Percentiles rank a stretch among this genome's conserved stretches.
Evolutionary conservation across 1,284 basidiomycete genomes (phyloP).

Genomic region (Cerioporus squamosus): DNA sequence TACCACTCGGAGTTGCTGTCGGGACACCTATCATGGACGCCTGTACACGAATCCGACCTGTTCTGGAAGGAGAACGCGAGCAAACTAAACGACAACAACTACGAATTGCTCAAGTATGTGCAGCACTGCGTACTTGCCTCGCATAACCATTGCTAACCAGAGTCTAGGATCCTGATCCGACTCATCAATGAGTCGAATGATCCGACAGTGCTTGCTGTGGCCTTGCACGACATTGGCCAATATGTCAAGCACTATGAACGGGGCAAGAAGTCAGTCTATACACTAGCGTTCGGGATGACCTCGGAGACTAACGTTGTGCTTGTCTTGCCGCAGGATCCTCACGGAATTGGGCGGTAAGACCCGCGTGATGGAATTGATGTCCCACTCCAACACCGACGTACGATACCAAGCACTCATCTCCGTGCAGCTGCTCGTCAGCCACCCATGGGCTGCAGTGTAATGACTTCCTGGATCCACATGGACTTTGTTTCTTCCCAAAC

Average conservation of each 20-base stretch:
- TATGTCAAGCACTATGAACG: constrained; percentile 91
- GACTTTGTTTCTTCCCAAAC: constrained; percentile 4
- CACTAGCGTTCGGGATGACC: neutral
- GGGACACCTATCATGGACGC: constrained; percentile 93
- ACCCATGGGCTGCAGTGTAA: constrained; percentile 63
- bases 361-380: constrained; percentile 94
- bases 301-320: neutral
- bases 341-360: constrained; percentile 88
- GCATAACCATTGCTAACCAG: too few species aligned
- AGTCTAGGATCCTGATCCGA: constrained; percentile 67
- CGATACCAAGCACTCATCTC: constrained; percentile 90
- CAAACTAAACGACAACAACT: constrained; percentile 82
- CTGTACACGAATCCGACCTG: constrained; percentile 93
- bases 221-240: constrained; percentile 91
- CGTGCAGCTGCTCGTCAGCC: constrained; percentile 82
- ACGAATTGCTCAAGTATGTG: constrained; percentile 78
- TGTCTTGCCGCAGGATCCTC: constrained; percentile 58
- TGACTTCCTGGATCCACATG: constrained; percentile 3
- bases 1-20: constrained; percentile 91
- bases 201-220: constrained; percentile 82
- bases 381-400: constrained; percentile 86
- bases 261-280: constrained; percentile 79
- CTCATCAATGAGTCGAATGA: constrained; percentile 76
- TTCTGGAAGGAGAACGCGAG: constrained; percentile 97
- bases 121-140: neutral